Base-by-base conservation (phyloP, 768 basidiomycete species). In the Kwoniella europaea region DNA sequence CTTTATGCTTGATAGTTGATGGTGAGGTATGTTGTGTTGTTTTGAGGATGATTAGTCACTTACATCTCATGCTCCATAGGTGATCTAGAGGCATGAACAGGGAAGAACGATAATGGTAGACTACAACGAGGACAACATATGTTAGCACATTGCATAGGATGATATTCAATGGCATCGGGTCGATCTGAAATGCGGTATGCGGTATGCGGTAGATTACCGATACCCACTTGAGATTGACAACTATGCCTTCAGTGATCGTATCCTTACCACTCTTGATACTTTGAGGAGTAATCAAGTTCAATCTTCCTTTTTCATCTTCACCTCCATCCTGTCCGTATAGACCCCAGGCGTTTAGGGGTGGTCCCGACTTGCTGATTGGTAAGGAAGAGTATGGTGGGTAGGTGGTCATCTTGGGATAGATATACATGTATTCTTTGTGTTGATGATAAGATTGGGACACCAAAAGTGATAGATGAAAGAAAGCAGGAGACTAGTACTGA, bases 271-370 rank as follows among this genome's bases (percentile, higher is more conserved):
- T 46, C 44, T 71, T 65, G 43, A 76, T 63, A 57, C 52, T 63
- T 56, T 76, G 65, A 6, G 72, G 68, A 0, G 73, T 74, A 13
- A 76, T 71, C 44, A 76, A 56, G 57, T 76, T 76, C 57, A 76
- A 46, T 29, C 71, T 53, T 10, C 75, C 75, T 6, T 74, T 65
- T 58, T 76, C 72, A 44, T 76, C 73, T 20, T 72, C 56, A 35
- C 35, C 35, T 35, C 7, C 35, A 35, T 35, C 35, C 1, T 52
- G 41, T 22, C 56, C 65, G 55, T 71, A 70, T 16, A 72, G 50
- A 16, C 75, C 75, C 75, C 75, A 76, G 18, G 75, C 75, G 55
- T 76, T 76, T 55, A 60, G 67, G 7, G 72, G 72, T 6, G 75
- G 75, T 24, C 75, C 73, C 35, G 65, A 52, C 35, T 68, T 68